A percentile compares a stretch with the other conserved stretches of the same genome.
phyloP scores from a whole-genome alignment of 2,329 filamentous ascomycete genomes.

The Penicillium sp. region DNA sequence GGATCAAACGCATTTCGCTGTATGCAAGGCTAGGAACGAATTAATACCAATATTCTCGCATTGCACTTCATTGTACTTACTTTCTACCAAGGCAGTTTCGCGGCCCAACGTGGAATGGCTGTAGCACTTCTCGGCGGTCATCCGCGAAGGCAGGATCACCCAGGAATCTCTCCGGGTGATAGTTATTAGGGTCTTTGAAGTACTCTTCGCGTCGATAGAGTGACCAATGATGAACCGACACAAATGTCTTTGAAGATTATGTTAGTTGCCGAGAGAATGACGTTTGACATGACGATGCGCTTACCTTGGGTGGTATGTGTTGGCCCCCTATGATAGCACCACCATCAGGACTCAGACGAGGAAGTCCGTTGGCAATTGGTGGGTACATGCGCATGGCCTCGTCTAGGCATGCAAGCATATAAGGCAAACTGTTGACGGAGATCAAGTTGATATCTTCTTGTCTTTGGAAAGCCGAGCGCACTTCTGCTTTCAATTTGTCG shows the following conservation, averaged over 20 bases:
- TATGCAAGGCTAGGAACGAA: slow-evolving; percentile 47
- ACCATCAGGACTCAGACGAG: slow-evolving; percentile 20
- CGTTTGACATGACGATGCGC: background rate
- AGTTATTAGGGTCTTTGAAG: slow-evolving; percentile 50
- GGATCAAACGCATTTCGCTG: slow-evolving; percentile 53
- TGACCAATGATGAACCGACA: slow-evolving; percentile 49
- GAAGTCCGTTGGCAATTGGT: slow-evolving; percentile 27
- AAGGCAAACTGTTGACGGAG: slow-evolving; percentile 34
- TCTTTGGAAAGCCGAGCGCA: slow-evolving; percentile 39
- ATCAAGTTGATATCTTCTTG: slow-evolving; percentile 44
- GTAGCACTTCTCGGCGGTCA: slow-evolving; percentile 49
- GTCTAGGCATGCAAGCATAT: slow-evolving; percentile 45
- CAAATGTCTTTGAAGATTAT: slow-evolving; percentile 35
- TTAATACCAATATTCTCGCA: background rate
- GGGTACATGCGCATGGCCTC: slow-evolving; percentile 49
- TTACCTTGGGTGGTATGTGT: slow-evolving; percentile 23
- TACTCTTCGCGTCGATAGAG: slow-evolving; percentile 47
- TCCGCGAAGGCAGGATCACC: slow-evolving; percentile 34
- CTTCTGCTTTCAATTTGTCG: slow-evolving; percentile 39
- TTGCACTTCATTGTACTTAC: slow-evolving; percentile 32
- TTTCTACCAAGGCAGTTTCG: slow-evolving; percentile 55
- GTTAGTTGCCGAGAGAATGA: background rate
- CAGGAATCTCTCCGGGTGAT: slow-evolving; percentile 48
- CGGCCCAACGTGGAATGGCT: slow-evolving; percentile 53
- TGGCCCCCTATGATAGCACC: slow-evolving; percentile 23